A percentile compares a stretch with the other conserved stretches of the same genome.
These are phyloP conservation scores for Dothistroma pini DNA, from an alignment of 2,329 filamentous ascomycete genomes.

Conservation along the genomic window DNA sequence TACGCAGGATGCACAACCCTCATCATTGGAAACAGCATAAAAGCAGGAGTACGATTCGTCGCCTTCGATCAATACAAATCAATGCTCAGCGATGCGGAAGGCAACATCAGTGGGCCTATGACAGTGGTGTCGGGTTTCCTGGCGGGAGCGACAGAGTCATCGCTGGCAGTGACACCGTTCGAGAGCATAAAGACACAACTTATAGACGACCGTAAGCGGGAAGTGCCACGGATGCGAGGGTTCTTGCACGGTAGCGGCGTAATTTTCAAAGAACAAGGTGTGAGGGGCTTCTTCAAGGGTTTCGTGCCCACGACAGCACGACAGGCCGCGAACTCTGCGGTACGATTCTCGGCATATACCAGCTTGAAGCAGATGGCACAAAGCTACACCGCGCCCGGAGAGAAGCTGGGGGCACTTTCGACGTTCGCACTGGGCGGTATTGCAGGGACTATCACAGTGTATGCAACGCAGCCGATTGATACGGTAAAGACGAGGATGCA, in stretches of 20 bases:
- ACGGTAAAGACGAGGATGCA: slow-evolving; percentile 98
- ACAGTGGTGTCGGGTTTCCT: slow-evolving; percentile 94
- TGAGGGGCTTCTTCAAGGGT: slow-evolving; percentile 94
- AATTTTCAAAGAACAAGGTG: slow-evolving; percentile 81
- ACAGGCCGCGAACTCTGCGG: slow-evolving; percentile 91
- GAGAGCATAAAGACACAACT: slow-evolving; percentile 98
- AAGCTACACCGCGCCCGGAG: slow-evolving; percentile 86
- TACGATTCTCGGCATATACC: slow-evolving; percentile 91
- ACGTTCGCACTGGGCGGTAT: slow-evolving; percentile 90
- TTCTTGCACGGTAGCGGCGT: slow-evolving; percentile 87
- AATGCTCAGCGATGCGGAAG: slow-evolving; percentile 74
- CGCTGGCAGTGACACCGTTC: slow-evolving; percentile 91
- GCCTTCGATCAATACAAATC: slow-evolving; percentile 94
- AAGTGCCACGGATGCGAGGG: slow-evolving; percentile 80
- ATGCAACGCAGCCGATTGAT: slow-evolving; percentile 68
- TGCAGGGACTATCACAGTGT: slow-evolving; percentile 88
- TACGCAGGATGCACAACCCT: slow-evolving; percentile 97
- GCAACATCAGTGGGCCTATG: slow-evolving; percentile 82
- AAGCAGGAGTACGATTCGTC: slow-evolving; percentile 93
- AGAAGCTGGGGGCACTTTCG: slow-evolving; percentile 82
- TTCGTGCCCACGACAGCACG: slow-evolving; percentile 92
- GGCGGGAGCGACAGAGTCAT: slow-evolving; percentile 87
- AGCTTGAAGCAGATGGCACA: slow-evolving; percentile 87
- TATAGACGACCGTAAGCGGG: slow-evolving; percentile 90
- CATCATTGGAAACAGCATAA: slow-evolving; percentile 94